Conservation (phyloP, 768 basidiomycete genomes). For the Mycena maculata region DNA sequence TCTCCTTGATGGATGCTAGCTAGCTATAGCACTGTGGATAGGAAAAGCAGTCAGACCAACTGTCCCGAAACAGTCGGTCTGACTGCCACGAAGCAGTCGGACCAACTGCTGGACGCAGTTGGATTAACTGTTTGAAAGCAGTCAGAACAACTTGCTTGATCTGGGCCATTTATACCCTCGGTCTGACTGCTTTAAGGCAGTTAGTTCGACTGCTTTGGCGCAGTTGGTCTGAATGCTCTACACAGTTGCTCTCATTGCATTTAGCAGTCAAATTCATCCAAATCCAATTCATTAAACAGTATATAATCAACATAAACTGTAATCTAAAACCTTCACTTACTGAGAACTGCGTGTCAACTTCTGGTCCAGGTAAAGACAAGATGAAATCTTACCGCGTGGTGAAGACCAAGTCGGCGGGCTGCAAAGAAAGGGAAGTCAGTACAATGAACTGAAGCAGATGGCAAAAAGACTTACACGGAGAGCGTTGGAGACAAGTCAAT, state of each 20-base stretch:
- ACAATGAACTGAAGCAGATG: too few species aligned
- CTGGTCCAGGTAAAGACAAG: too few species aligned
- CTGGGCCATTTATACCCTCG: neutral
- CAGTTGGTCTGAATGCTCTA: neutral
- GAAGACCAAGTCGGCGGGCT: too few species aligned
- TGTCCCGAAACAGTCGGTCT: neutral
- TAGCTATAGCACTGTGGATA: neutral
- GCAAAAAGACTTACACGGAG: too few species aligned
- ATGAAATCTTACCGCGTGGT: too few species aligned
- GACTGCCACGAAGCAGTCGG: neutral
- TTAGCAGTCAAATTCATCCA: neutral
- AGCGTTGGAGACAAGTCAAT: too few species aligned
- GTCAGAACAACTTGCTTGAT: neutral
- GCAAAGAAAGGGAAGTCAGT: too few species aligned
- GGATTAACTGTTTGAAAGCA: neutral
- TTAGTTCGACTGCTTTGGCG: neutral
- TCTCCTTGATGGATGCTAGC: too few species aligned
- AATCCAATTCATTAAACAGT: neutral
- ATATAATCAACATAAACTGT: neutral
- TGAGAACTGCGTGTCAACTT: too few species aligned
- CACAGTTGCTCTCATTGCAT: neutral
- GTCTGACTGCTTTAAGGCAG: neutral
- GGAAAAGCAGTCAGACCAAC: neutral
- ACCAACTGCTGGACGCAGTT: neutral
- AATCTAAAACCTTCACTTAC: too few species aligned